A percentile compares a stretch with the other conserved stretches of the same genome.
These are phyloP conservation scores for Wickerhamomyces rabaulensis DNA, from an alignment of 805 yeast genomes.

Conservation along the genomic window DNA sequence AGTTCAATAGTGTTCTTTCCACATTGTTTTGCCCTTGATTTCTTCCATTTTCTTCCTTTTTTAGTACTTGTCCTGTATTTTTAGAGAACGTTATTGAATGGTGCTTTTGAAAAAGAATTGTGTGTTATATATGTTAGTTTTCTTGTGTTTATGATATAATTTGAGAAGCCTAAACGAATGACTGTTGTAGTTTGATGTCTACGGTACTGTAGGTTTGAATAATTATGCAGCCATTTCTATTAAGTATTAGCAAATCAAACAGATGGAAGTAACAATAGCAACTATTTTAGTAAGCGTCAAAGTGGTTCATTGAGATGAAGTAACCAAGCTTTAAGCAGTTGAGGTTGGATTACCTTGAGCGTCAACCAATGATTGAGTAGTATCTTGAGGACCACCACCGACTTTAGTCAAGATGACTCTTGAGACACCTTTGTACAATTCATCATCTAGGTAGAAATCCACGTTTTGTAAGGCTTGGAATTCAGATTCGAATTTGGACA, in stretches of 20 bases:
- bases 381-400: slow-evolving; percentile 80
- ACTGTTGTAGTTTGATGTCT: background rate
- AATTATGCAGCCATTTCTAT: background rate
- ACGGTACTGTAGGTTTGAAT: too few relatives aligned
- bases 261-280: background rate
- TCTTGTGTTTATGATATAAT: background rate
- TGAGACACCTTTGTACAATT: slow-evolving; percentile 66
- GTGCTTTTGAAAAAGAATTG: background rate
- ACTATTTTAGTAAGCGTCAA: too few relatives aligned
- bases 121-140: background rate
- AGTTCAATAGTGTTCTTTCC: background rate
- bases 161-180: background rate
- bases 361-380: slow-evolving; percentile 51
- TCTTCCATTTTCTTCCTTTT: background rate
- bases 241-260: background rate
- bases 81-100: background rate
- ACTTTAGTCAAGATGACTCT: slow-evolving; percentile 79
- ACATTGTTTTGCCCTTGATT: background rate
- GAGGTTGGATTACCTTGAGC: slow-evolving; percentile 55
- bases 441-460: slow-evolving; percentile 40
- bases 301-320: background rate
- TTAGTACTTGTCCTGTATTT: background rate
- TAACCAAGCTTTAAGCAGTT: background rate
- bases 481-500: slow-evolving; percentile 18
- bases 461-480: slow-evolving; percentile 28